Base-by-base conservation (phyloP, 768 basidiomycete species). In the Cystobasidium onofrii region DNA sequence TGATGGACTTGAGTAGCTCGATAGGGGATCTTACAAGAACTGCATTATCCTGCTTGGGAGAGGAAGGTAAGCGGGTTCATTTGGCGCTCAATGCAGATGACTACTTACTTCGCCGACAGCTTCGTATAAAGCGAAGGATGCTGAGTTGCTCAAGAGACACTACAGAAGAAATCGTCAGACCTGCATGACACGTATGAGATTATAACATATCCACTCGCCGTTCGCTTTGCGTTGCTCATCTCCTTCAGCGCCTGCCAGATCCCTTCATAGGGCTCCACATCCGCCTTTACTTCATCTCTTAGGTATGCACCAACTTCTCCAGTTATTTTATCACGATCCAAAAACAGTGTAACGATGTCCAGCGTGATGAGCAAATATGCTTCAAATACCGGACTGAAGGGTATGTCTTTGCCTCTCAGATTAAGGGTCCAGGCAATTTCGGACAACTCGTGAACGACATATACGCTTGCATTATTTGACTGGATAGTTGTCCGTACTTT, bases 381-480 rank as follows among this genome's bases (percentile, higher is more conserved):
- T 64, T 89, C 90, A 83, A 96, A 95, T 10, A 98, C 86, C 0
- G 95, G 95, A 79, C 91, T 93, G 84, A 87, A 91, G 0, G 91
- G 91, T 60, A 97, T 88, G 78, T 97, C 94, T 1, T 86, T 85
- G 41, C 93, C 94, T 62, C 95, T 89, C 67, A 94, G 83, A 79
- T 98, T 98, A 39, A 97, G 83, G 1, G 90, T 78, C 83, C 91
- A 96, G 0, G 95, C 95, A 87, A 82, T 89, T n/a, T 81, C 72
- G 4, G 80, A 79, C 13, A 83, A 77, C 34, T 74, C 61, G 31
- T 54, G 54, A 13, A 74, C 31, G 1, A 72, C 34, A 43, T 55
- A 74, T n/a, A 31, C 50, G 12, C 31, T 20, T 6, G 66, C 74
- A 25, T 34, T n/a, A 12, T 74, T 10, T 1, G 20, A 25, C n/a